Percentiles rank a stretch among this genome's conserved stretches.
These are phyloP conservation scores for Ophiocytium majus DNA, from an alignment of 352 stramenopile species.

Conservation along the genomic window DNA sequence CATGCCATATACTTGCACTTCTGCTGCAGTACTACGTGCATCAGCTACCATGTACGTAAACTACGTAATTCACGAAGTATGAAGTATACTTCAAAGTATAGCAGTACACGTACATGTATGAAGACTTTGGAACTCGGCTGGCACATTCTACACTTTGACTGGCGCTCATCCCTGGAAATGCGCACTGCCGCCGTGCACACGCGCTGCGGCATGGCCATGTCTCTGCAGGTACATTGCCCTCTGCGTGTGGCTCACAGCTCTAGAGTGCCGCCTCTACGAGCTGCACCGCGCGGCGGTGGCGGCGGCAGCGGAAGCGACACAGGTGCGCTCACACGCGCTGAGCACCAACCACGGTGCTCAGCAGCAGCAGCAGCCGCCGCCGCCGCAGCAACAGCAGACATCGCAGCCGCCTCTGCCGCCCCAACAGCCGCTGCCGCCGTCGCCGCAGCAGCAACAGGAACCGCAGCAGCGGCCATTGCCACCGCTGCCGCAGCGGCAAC, in stretches of 20 bases:
- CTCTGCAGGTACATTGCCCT: slow-evolving; percentile 8
- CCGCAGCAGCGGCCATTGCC: not conserved
- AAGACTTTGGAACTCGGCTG: not conserved
- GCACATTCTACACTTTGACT: not conserved
- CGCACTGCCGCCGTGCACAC: too few species aligned
- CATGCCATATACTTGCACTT: too few species aligned
- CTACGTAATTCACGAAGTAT: too few species aligned
- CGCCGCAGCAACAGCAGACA: not conserved
- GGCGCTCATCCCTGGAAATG: not conserved
- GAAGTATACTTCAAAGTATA: too few species aligned
- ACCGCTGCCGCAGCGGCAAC: not conserved
- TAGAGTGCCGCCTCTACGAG: slow-evolving; percentile 18
- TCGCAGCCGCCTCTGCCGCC: not conserved
- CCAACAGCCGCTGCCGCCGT: not conserved
- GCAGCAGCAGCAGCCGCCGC: not conserved
- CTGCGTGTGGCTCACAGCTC: not conserved
- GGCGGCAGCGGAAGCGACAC: not conserved
- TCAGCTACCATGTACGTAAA: too few species aligned
- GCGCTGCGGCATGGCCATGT: too few species aligned
- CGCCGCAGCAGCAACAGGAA: not conserved
- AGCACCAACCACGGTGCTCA: too few species aligned
- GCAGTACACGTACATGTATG: too few species aligned
- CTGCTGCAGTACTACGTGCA: too few species aligned
- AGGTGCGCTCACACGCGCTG: too few species aligned
- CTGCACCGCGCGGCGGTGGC: not conserved